Evolutionary conservation across 163 green algal species (phyloP), one percentile per base, ranked within the genome.

Genomic region (Prototheca cutis): DNA sequence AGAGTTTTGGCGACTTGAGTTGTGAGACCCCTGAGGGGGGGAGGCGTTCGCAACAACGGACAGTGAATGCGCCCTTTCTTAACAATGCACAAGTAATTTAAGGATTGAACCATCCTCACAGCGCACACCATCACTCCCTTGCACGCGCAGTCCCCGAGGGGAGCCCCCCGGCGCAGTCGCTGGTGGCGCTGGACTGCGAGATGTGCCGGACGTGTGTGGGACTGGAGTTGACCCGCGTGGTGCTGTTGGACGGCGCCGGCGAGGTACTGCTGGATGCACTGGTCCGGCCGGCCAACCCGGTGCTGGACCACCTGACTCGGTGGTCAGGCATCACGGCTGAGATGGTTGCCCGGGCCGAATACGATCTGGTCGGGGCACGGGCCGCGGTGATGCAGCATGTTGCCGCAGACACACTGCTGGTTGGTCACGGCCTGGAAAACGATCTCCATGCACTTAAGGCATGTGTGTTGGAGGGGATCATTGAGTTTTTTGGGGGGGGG

Each of bases 241-340:
- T 77, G 18, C 59, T 93, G 30, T 65, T 96, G 5, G 80, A 84
- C 25, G 63, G 48, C 0, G 40, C 74, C 6, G 80, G 87, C 2
- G 31, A 76, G 61, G 77, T 93, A 52, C 65, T 97, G 60, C 61
- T 93, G 48, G 90, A 98, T 42, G 73, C 88, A 66, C 74, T 97
- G 56, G 83, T 94, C 29, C 34, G 86, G 69, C 90, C 90, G 4
- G 23, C 76, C 23, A 83, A 83, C 24, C 71, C 80, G 34, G 94
- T 98, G 57, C 81, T 71, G 2, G 80, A 98, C 70, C 95, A 97
- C 76, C 86, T 90, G 76, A 96, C 90, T 2, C 73, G 68, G 3
- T 95, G 79, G 70, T 88, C 71, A 5, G 90, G 90, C 40, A 97
- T 96, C 64, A 94, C 82, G 31, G 62, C 72, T 1, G 66, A 73